Evolutionary conservation across 345 rosid genomes (phyloP).

Genomic region (Populus alba): DNA sequence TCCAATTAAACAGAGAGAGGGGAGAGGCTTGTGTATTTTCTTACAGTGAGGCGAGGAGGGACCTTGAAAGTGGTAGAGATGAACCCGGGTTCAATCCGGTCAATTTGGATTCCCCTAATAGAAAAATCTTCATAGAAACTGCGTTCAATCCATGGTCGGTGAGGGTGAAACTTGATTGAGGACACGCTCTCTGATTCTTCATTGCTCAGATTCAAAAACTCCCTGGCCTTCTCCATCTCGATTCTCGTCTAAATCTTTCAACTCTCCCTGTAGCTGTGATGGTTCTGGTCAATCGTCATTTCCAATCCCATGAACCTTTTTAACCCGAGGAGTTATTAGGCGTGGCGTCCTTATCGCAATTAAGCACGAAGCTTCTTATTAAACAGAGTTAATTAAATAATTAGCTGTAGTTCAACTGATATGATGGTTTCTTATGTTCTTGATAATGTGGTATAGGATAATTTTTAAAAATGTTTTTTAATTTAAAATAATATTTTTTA

Average conservation of each 20-base stretch:
- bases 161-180: constrained; percentile 43
- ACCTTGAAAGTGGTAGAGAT: constrained; percentile 72
- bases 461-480: too few species aligned
- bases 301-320: not conserved
- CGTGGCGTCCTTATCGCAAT: not conserved
- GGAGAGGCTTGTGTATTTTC: not conserved
- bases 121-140: constrained; percentile 68
- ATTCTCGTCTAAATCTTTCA: not conserved
- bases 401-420: not conserved
- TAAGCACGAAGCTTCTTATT: not conserved
- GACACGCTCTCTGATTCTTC: constrained; percentile 48
- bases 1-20: not conserved
- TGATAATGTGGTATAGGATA: too few species aligned
- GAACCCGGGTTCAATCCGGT: constrained; percentile 67
- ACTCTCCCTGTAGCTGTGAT: not conserved
- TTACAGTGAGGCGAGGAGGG: constrained; percentile 84
- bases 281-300: not conserved
- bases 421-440: too few species aligned
- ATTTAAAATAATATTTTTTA: too few species aligned
- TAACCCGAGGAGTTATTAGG: not conserved
- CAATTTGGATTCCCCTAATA: constrained; percentile 68
- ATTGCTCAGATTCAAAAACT: constrained; percentile 39
- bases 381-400: not conserved
- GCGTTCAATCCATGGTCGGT: constrained; percentile 29
- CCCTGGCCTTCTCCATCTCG: constrained; percentile 58